Conservation (phyloP, 345 rosid species). For the Corchorus olitorius region DNA sequence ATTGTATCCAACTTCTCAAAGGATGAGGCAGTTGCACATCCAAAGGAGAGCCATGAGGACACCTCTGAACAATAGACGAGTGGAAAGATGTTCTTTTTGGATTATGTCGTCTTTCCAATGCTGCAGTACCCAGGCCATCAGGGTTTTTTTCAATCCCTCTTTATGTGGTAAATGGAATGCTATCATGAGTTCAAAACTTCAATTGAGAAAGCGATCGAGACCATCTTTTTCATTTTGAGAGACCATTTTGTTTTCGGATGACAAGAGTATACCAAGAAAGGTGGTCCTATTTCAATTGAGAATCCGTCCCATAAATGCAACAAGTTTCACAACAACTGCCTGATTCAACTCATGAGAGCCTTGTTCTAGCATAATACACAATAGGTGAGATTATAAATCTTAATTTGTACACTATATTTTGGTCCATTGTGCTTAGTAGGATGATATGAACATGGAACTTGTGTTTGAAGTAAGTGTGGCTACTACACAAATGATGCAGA, state of each 20-base stretch:
- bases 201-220: too few relatives aligned
- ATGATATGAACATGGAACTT: background rate
- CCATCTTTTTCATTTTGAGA: too few relatives aligned
- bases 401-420: background rate
- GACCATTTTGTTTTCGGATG: too few relatives aligned
- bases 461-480: background rate
- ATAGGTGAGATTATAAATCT: background rate
- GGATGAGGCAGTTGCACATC: background rate
- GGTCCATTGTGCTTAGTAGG: background rate
- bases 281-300: background rate
- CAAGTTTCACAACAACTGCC: background rate
- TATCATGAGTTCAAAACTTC: too few relatives aligned
- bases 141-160: too few relatives aligned
- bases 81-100: too few relatives aligned
- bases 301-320: background rate
- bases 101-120: too few relatives aligned
- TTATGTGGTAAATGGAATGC: too few relatives aligned
- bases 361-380: background rate
- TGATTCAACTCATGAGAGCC: background rate
- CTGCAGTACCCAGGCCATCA: too few relatives aligned
- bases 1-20: background rate
- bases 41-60: background rate
- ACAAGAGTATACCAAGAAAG: background rate
- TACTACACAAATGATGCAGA: background rate
- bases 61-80: too few relatives aligned